A percentile compares a stretch with the other conserved stretches of the same genome.
phyloP scores from a whole-genome alignment of 2,329 filamentous ascomycete species.

The Aspergillus sp. region DNA sequence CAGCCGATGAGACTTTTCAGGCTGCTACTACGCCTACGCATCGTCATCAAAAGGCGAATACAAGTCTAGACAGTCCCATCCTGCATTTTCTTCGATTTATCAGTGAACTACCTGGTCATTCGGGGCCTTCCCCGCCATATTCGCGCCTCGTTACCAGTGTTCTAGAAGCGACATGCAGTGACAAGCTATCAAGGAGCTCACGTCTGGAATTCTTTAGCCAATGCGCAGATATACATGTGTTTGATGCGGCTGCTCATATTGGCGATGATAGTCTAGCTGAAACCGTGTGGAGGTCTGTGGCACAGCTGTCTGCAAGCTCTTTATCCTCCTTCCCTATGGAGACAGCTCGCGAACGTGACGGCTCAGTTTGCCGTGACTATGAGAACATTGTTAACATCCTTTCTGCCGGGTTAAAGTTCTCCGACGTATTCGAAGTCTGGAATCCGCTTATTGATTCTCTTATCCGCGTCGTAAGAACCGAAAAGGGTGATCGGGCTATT shows the following conservation, averaged over 20 bases:
- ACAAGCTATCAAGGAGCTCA: constrained; percentile 36
- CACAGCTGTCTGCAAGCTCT: constrained; percentile 35
- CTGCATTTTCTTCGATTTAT: constrained; percentile 43
- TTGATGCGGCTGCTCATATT: constrained; percentile 16
- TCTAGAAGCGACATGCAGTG: constrained; percentile 38
- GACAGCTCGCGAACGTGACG: constrained; percentile 49
- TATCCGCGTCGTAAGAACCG: constrained; percentile 58
- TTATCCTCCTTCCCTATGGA: constrained; percentile 46
- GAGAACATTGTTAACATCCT: constrained; percentile 70
- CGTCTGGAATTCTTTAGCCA: constrained; percentile 43
- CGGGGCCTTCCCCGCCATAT: constrained; percentile 30
- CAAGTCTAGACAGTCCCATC: constrained; percentile 38
- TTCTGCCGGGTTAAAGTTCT: constrained; percentile 55
- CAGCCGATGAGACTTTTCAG: constrained; percentile 59
- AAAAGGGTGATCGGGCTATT: constrained; percentile 68
- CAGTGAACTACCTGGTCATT: constrained; percentile 22
- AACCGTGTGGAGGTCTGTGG: constrained; percentile 40
- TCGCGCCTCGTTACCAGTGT: constrained; percentile 30
- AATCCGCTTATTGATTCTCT: constrained; percentile 59
- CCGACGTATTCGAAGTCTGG: constrained; percentile 41
- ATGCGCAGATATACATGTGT: constrained; percentile 34
- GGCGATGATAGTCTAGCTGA: constrained; percentile 19
- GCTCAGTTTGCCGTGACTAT: constrained; percentile 65
- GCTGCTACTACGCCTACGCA: constrained; percentile 43
- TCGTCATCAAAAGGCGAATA: constrained; percentile 29